Base-by-base conservation (phyloP, 495 filamentous ascomycete species). In the Sabuloglossum arenarium region DNA sequence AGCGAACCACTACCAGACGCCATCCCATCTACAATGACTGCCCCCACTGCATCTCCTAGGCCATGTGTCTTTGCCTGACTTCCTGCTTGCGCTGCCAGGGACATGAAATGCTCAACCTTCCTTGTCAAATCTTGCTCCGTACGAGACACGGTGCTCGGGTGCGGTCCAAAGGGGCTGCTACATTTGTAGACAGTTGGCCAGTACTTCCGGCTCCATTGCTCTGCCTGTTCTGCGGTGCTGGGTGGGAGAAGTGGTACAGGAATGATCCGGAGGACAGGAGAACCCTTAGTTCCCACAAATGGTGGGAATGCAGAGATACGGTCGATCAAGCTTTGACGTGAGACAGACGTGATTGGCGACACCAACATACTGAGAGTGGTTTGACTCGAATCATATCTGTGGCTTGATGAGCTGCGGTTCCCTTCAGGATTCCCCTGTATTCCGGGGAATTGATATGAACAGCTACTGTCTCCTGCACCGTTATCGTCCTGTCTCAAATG, bases 181-280 rank as follows among this genome's bases (percentile, higher is more conserved):
- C 81, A 81, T 56, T 88, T 88, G 71, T 93, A 97, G 8, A 86
- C 73, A 5, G 84, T 80, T 0, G 91, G 93, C 91, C 91, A 98
- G 64, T 87, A 83, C 28, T 76, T 73, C 27, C 76, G 70, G 30
- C 78, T 80, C 87, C 86, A 95, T 65, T 73, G 66, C 9, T 79
- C 73, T 5, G 91, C 88, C 69, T 94, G 86, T 11, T 78, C 65
- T 23, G 75, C 66, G 21, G 82, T 89, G 24, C 82, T 81, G 0
- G 91, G 88, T 27, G 87, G 75, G 12, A 84, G 69, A 42, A 81
- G 71, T 19, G 91, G 91, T 21, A 97, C 79, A 2, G 73, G 69
- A 21, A 83, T 73, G 10, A 70, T 71, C 47, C 70, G 60, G 21
- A 79, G 8, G 23, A 23, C n/a, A n/a, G 54, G n/a, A n/a, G 54